Conservation (phyloP, 2,329 filamentous ascomycete genomes). For the Dothideomycetes sp. region DNA sequence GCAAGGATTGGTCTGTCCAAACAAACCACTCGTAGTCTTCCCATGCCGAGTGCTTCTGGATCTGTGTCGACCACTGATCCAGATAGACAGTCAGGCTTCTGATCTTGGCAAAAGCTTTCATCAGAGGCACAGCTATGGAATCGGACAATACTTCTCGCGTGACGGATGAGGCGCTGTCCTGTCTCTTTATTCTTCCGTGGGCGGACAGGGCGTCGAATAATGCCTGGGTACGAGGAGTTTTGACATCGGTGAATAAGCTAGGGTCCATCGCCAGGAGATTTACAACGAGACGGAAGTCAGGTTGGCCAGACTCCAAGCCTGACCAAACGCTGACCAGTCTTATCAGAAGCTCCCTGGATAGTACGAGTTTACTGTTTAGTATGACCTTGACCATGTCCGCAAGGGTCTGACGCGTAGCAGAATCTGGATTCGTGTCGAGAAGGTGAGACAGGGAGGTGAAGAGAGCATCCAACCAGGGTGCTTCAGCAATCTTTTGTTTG, state of each 20-base stretch:
- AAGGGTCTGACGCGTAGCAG: slow-evolving; percentile 10
- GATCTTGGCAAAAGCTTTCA: slow-evolving; percentile 19
- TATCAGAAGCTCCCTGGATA: slow-evolving; percentile 10
- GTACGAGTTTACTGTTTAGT: neutral
- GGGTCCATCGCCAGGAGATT: slow-evolving; percentile 35
- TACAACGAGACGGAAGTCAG: slow-evolving; percentile 31
- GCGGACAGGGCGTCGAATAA: slow-evolving; percentile 7
- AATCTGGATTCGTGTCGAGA: slow-evolving; percentile 12
- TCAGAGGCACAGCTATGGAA: slow-evolving; percentile 17
- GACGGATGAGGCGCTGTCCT: neutral
- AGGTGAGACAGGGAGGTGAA: slow-evolving; percentile 27
- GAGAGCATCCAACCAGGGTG: slow-evolving; percentile 32
- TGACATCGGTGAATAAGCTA: slow-evolving; percentile 29
- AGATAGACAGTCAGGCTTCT: slow-evolving; percentile 18
- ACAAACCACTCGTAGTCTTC: slow-evolving; percentile 7
- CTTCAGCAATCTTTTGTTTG: slow-evolving; percentile 27
- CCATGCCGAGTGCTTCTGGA: slow-evolving; percentile 6
- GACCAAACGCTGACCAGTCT: slow-evolving; percentile 10
- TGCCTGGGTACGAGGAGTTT: slow-evolving; percentile 3
- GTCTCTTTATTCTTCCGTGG: neutral
- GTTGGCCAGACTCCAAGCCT: neutral
- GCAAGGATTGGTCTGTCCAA: slow-evolving; percentile 14
- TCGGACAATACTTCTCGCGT: slow-evolving; percentile 2
- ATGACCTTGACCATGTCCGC: slow-evolving; percentile 16
- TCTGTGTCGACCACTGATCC: slow-evolving; percentile 17